phyloP scores from a whole-genome alignment of 148 eudicot species.

The Nepenthes gracilis region DNA sequence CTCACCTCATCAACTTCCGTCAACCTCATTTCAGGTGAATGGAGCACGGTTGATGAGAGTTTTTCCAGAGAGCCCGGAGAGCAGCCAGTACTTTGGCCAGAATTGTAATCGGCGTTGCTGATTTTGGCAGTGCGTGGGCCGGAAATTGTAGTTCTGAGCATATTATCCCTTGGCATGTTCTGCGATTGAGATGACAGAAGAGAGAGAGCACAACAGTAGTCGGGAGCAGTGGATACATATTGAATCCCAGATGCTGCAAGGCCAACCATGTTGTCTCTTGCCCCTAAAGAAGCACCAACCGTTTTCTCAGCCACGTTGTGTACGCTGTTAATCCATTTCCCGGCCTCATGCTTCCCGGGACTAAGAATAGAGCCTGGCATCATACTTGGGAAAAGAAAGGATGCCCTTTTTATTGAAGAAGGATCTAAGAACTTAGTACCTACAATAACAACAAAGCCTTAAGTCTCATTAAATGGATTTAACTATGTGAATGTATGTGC shows the following conservation, averaged over 20 bases:
- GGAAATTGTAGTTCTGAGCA: slow-evolving; percentile 6
- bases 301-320: background rate
- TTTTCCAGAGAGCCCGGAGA: slow-evolving; percentile 2
- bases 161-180: slow-evolving; percentile 9
- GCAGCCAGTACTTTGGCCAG: slow-evolving; percentile 5
- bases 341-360: slow-evolving; percentile 15
- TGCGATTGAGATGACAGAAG: slow-evolving; percentile 79
- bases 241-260: background rate
- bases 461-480: background rate
- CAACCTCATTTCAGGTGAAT: background rate
- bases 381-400: slow-evolving; percentile 35
- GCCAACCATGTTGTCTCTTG: background rate
- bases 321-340: slow-evolving; percentile 4
- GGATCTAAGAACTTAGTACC: slow-evolving; percentile 30
- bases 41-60: background rate
- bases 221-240: slow-evolving; percentile 2
- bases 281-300: background rate
- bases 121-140: slow-evolving; percentile 6
- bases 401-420: slow-evolving; percentile 17
- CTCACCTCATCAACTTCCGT: background rate
- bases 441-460: background rate
- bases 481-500: background rate
- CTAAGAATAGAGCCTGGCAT: slow-evolving; percentile 14
- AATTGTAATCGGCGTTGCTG: slow-evolving; percentile 8
- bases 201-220: slow-evolving; percentile 77